These are phyloP conservation scores for Suillus subalutaceus DNA, from an alignment of 768 basidiomycete genomes.

Conservation along the genomic window DNA sequence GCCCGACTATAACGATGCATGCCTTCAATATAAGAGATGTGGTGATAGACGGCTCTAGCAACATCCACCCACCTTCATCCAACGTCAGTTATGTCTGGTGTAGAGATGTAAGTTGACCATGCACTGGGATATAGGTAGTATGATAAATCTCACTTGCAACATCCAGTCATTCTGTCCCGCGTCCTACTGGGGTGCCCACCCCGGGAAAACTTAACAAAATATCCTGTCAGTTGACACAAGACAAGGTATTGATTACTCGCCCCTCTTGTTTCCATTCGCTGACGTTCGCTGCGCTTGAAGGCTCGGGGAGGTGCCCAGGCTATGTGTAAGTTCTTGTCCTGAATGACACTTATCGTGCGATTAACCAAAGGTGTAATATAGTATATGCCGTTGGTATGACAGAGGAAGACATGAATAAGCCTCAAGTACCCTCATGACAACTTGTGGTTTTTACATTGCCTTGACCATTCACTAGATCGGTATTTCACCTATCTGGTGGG, in stretches of 20 bases:
- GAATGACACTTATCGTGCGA: background rate
- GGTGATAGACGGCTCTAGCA: background rate
- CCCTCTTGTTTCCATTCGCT: constrained; percentile 10
- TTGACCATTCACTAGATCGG: constrained; percentile 59
- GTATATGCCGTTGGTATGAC: constrained; percentile 80
- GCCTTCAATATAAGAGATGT: constrained; percentile 20
- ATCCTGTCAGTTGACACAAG: constrained; percentile 74
- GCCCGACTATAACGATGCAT: constrained; percentile 11
- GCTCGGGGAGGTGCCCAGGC: constrained; percentile 79
- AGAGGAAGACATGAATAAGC: constrained; percentile 82
- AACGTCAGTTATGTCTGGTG: constrained; percentile 51
- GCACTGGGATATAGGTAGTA: background rate
- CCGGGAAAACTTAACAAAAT: constrained; percentile 69
- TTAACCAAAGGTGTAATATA: background rate
- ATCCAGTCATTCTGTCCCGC: constrained; percentile 24
- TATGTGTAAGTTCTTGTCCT: constrained; percentile 64
- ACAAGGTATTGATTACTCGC: constrained; percentile 52
- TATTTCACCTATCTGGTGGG: constrained; percentile 91
- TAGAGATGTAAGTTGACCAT: constrained; percentile 54
- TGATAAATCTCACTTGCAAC: constrained; percentile 10
- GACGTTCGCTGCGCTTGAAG: constrained; percentile 29
- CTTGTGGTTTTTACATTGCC: constrained; percentile 2
- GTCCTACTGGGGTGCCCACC: constrained; percentile 25
- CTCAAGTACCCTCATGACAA: constrained; percentile 55
- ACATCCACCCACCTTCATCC: background rate